Base-by-base conservation (phyloP, 2,329 filamentous ascomycete species). In the Leptodontidium sp. region DNA sequence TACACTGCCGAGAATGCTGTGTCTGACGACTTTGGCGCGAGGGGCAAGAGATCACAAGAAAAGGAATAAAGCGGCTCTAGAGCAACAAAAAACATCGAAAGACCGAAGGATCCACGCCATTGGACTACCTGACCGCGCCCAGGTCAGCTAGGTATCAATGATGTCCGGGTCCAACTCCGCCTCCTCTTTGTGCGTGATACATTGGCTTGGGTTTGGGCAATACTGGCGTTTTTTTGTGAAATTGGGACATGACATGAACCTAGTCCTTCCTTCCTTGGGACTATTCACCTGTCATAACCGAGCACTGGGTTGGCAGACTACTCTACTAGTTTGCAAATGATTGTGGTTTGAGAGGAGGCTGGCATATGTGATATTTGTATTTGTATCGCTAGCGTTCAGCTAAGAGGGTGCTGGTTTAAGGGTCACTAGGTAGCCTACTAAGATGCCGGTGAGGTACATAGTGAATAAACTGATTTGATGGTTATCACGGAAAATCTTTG, bases 311-410 rank as follows among this genome's bases (percentile, higher is more conserved):
- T 26, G 9, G 47, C 62, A 45, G 50, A 58, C 57, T 26, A 35
- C 24, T 53, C 29, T 49, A 32, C 55, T 61, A 63, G 52, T 53
- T 40, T 40, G 58, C 63, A 12, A 50, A 49, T 24, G 32, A 53
- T 43, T 29, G 21, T 47, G 49, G 21, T 40, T 40, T 49, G 47
- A 14, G 55, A 21, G 62, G 47, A 26, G 50, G 55, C 35, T n/a
- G 53, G 57, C 45, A 62, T 65, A 58, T 66, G 57, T 61, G 59
- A 70, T 67, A 67, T 65, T 43, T 71, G 69, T 71, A 71, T 64
- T 68, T 68, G 61, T 70, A 70, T 70, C 67, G 69, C 69, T 69
- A 71, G 64, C 61, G 49, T 26, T 63, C 50, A 21, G 52, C 29
- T 32, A 38, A 57, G 26, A 17, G 14, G 32, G 32, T 40, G 40